Conservation (phyloP, 352 stramenopile genomes). For the Phytophthora multivora region DNA sequence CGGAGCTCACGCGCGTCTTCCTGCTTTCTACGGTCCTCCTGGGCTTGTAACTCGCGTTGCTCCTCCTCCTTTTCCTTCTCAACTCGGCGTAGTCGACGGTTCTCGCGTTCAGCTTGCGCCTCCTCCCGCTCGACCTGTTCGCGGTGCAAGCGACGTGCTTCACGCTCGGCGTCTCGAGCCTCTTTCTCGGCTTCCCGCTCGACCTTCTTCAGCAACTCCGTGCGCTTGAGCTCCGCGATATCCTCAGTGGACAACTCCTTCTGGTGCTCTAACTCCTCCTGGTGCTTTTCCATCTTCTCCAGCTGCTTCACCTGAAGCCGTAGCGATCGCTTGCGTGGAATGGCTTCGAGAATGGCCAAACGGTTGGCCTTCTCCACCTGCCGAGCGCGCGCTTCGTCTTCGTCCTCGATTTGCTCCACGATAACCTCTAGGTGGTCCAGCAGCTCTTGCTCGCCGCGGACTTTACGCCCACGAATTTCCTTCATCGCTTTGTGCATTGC, state of each 20-base stretch:
- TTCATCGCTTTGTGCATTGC: slow-evolving; percentile 65
- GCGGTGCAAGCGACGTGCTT: slow-evolving; percentile 50
- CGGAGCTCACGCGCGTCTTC: slow-evolving; percentile 58
- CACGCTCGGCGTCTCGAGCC: slow-evolving; percentile 51
- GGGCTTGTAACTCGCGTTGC: slow-evolving; percentile 36
- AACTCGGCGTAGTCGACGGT: slow-evolving; percentile 56
- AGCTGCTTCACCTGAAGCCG: slow-evolving; percentile 88
- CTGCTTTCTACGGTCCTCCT: slow-evolving; percentile 53
- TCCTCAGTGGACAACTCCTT: slow-evolving; percentile 66
- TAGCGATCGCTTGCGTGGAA: slow-evolving; percentile 82
- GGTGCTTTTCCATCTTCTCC: slow-evolving; percentile 76
- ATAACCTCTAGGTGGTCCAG: slow-evolving; percentile 82
- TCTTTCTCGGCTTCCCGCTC: slow-evolving; percentile 70
- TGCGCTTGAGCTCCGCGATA: slow-evolving; percentile 70
- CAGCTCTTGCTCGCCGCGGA: slow-evolving; percentile 74
- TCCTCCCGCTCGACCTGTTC: slow-evolving; percentile 67
- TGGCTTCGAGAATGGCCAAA: slow-evolving; percentile 81
- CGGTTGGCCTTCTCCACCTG: slow-evolving; percentile 78
- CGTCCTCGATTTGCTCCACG: slow-evolving; percentile 78
- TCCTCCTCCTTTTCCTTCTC: slow-evolving; percentile 70
- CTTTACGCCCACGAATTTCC: slow-evolving; percentile 64
- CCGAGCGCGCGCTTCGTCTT: slow-evolving; percentile 49
- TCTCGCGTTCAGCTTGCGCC: slow-evolving; percentile 54
- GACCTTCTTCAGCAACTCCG: slow-evolving; percentile 70
- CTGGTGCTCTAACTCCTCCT: slow-evolving; percentile 59